A percentile compares a stretch with the other conserved stretches of the same genome.
These are phyloP conservation scores for Mortierella sp. DNA, from an alignment of 371 early-diverging fungal genomes.

Conservation along the genomic window DNA sequence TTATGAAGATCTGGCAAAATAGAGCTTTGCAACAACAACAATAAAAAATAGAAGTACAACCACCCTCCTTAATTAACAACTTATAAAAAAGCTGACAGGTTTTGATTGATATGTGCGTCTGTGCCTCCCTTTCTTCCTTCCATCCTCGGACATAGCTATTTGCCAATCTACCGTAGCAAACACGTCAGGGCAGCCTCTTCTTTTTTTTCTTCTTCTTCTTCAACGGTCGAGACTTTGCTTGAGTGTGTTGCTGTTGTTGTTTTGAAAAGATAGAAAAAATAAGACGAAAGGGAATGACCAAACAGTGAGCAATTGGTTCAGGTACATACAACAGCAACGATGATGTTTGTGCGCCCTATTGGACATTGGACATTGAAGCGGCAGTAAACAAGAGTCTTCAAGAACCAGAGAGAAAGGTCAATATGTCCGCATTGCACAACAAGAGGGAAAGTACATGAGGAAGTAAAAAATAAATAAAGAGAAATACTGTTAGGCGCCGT, in stretches of 20 bases:
- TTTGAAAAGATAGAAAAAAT: background rate
- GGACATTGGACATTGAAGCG: background rate
- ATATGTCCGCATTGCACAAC: background rate
- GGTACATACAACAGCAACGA: background rate
- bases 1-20: background rate
- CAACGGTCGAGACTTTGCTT: background rate
- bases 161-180: too few relatives aligned
- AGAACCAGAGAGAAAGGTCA: background rate
- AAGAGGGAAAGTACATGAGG: background rate
- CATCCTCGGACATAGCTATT: background rate
- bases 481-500: too few relatives aligned
- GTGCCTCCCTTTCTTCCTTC: background rate
- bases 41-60: background rate
- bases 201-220: too few relatives aligned
- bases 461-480: too few relatives aligned
- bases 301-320: background rate
- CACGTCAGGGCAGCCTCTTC: too few relatives aligned
- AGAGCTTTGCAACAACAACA: background rate
- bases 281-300: background rate
- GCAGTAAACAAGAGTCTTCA: background rate
- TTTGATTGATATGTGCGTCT: background rate
- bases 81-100: slow-evolving; percentile 1
- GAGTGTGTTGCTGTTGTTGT: background rate
- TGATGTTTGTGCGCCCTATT: background rate
- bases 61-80: background rate